Evolutionary conservation across 2,329 filamentous ascomycete genomes (phyloP).

Genomic region (Trichoderma arundinaceum): DNA sequence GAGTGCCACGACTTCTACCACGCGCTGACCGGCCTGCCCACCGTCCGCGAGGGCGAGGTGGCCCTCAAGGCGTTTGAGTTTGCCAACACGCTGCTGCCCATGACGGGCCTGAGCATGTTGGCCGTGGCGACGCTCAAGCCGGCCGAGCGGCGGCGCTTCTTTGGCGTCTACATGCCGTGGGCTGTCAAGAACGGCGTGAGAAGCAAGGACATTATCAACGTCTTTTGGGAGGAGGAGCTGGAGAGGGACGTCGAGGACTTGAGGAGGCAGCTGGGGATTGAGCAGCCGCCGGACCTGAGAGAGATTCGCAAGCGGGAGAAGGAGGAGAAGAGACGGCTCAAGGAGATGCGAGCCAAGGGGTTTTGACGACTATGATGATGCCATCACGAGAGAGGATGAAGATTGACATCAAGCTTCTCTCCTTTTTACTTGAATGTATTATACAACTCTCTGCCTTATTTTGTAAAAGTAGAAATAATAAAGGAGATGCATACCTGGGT

Average conservation of each 20-base stretch:
- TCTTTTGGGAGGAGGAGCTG: slow-evolving; percentile 97
- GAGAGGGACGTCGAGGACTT: slow-evolving; percentile 81
- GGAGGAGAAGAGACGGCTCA: slow-evolving; percentile 70
- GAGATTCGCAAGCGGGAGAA: slow-evolving; percentile 73
- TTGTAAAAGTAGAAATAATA: too few species aligned
- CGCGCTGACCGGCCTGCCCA: slow-evolving; percentile 86
- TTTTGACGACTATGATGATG: slow-evolving; percentile 32
- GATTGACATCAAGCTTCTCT: too few species aligned
- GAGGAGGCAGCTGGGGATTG: slow-evolving; percentile 77
- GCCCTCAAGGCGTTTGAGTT: slow-evolving; percentile 99
- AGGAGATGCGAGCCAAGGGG: slow-evolving; percentile 46
- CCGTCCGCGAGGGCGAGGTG: slow-evolving; percentile 93
- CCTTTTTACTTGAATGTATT: too few species aligned
- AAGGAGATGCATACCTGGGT: too few species aligned
- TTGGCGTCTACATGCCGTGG: slow-evolving; percentile 83
- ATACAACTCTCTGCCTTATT: too few species aligned
- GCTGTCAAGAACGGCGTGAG: slow-evolving; percentile 80
- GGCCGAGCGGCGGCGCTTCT: slow-evolving; percentile 78
- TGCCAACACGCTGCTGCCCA: slow-evolving; percentile 89
- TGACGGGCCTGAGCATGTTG: slow-evolving; percentile 87
- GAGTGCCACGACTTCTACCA: slow-evolving; percentile 99
- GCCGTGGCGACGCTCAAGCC: slow-evolving; percentile 86
- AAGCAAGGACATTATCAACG: slow-evolving; percentile 84
- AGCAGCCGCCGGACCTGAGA: slow-evolving; percentile 85
- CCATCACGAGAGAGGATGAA: too few species aligned